These are phyloP conservation scores for Hemileia vastatrix DNA, from an alignment of 1,284 basidiomycete genomes.

Conservation along the genomic window DNA sequence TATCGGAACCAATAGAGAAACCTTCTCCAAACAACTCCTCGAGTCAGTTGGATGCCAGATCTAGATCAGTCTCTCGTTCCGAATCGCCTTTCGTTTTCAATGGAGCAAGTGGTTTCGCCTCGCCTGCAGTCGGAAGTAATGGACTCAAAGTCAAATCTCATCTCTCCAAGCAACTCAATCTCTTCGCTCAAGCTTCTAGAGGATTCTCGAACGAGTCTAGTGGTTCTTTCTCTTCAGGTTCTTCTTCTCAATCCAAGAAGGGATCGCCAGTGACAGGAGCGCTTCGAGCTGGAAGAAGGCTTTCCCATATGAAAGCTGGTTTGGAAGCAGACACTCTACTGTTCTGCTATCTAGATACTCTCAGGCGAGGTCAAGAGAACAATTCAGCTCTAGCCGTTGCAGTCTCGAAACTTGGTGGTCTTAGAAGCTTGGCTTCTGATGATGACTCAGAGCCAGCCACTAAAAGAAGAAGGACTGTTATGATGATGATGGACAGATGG, in stretches of 20 bases:
- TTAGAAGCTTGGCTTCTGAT: constrained; percentile 11
- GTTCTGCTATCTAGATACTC: constrained; percentile 30
- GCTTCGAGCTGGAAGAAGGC: constrained; percentile 23
- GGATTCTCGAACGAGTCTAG: constrained; percentile 18
- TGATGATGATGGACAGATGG: constrained; percentile 31
- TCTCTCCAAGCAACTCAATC: constrained; percentile 19
- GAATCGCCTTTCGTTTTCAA: not conserved
- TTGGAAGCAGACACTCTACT: constrained; percentile 32
- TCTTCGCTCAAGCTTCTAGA: constrained; percentile 26
- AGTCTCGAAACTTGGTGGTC: constrained; percentile 28
- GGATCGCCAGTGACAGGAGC: not conserved
- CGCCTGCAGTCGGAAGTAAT: not conserved
- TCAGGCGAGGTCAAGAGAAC: constrained; percentile 30
- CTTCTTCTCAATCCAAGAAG: not conserved
- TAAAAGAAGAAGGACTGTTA: constrained; percentile 26
- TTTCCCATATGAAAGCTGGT: constrained; percentile 23
- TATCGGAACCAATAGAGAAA: not conserved
- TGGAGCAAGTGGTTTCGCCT: not conserved
- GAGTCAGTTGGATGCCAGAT: not conserved
- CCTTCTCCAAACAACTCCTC: not conserved
- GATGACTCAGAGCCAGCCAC: constrained; percentile 16
- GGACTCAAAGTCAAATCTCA: constrained; percentile 20
- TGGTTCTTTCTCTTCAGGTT: constrained; percentile 19
- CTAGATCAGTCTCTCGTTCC: not conserved
- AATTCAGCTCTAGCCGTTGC: constrained; percentile 31